phyloP scores from a whole-genome alignment of 495 filamentous ascomycete species.

The Cudoniella acicularis region DNA sequence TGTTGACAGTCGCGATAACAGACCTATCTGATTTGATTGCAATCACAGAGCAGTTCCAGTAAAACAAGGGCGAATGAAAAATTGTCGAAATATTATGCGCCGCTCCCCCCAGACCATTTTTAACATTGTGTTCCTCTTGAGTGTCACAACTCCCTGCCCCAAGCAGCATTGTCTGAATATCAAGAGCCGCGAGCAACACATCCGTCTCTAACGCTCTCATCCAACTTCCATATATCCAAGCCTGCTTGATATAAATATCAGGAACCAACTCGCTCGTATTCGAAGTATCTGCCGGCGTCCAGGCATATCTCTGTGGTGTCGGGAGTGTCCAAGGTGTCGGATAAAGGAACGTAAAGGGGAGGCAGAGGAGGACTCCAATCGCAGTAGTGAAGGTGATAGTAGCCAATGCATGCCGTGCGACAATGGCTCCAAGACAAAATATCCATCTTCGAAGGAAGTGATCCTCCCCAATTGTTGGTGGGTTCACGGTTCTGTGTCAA shows the following conservation, averaged over 20 bases:
- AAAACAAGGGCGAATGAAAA: neutral
- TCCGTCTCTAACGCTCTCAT: neutral
- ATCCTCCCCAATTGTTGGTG: neutral
- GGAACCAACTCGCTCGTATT: neutral
- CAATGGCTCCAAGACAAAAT: neutral
- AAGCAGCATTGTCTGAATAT: neutral
- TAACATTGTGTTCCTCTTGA: neutral
- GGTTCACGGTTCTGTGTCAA: neutral
- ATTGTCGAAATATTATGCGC: neutral
- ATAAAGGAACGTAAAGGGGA: neutral
- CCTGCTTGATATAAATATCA: neutral
- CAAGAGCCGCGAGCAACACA: neutral
- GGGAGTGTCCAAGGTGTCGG: neutral
- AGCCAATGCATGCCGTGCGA: neutral
- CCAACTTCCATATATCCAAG: neutral
- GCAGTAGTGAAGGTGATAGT: neutral
- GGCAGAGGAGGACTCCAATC: neutral
- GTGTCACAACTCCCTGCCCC: neutral
- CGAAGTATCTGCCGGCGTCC: neutral
- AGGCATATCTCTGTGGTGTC: neutral
- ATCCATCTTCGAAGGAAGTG: neutral
- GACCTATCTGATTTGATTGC: neutral
- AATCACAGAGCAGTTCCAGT: neutral
- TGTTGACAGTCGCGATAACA: neutral
- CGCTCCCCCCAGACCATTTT: neutral